Conservation (phyloP, 306 rosid genomes). For the Astragalus glycyphyllos region DNA sequence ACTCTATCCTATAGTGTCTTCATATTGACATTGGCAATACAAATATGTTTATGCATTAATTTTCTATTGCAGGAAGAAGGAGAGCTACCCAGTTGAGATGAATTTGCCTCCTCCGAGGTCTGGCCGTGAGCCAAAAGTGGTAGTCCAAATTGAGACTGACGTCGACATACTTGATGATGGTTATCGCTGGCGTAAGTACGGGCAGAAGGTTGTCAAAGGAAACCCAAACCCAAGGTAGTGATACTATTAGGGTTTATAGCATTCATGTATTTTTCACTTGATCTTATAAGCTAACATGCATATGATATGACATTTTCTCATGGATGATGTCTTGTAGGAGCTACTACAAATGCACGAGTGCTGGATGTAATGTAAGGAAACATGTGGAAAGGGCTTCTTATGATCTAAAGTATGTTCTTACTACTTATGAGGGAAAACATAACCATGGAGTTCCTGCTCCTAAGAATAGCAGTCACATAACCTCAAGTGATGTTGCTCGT, state of each 20-base stretch:
- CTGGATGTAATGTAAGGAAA: constrained; percentile 83
- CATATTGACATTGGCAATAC: constrained; percentile 6
- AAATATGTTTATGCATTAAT: constrained; percentile 34
- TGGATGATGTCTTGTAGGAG: constrained; percentile 61
- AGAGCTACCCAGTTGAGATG: constrained; percentile 58
- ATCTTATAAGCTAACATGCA: constrained; percentile 20
- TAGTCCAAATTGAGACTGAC: constrained; percentile 83
- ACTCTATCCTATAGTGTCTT: constrained; percentile 11
- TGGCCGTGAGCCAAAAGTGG: constrained; percentile 82
- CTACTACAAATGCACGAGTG: constrained; percentile 95
- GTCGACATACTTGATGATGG: constrained; percentile 90
- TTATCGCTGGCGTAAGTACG: constrained; percentile 95
- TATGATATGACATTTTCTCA: constrained; percentile 4
- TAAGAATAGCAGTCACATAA: constrained; percentile 63
- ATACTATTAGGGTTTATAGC: background rate
- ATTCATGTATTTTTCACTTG: background rate
- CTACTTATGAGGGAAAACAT: constrained; percentile 91
- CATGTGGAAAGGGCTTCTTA: constrained; percentile 95
- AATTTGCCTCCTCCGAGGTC: constrained; percentile 55
- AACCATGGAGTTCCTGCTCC: constrained; percentile 85
- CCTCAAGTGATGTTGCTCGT: constrained; percentile 54
- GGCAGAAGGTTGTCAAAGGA: constrained; percentile 94
- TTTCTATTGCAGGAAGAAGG: constrained; percentile 67
- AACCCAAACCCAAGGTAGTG: constrained; percentile 91
- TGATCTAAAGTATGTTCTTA: constrained; percentile 69